These are phyloP conservation scores for Phytophthora hibernalis DNA, from an alignment of 352 stramenopile species.

Conservation along the genomic window DNA sequence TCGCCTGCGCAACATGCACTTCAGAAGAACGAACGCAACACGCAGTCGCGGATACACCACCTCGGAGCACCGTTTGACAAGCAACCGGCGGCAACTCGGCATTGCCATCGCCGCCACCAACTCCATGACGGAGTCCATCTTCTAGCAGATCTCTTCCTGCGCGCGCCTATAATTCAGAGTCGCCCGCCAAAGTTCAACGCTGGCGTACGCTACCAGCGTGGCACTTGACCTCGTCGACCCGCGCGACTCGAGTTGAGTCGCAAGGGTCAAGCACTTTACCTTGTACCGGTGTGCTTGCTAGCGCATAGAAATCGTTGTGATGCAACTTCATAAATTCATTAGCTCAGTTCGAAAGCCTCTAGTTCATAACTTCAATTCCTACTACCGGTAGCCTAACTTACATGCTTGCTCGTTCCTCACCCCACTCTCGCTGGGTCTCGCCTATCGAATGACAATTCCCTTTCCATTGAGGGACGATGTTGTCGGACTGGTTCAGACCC, in stretches of 20 bases:
- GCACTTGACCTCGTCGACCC: background rate
- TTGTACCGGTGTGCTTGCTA: background rate
- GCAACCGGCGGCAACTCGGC: background rate
- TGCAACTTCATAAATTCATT: constrained; percentile 28
- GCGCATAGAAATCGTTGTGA: no score
- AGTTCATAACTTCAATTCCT: constrained; percentile 36
- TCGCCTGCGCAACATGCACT: constrained; percentile 24
- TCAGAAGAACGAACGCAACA: constrained; percentile 8
- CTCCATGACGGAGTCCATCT: no score
- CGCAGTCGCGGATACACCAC: constrained; percentile 15
- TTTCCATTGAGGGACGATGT: constrained; percentile 12
- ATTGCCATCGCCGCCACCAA: background rate
- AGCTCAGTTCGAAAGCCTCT: constrained; percentile 5
- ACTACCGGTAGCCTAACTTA: constrained; percentile 18
- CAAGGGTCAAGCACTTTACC: no score
- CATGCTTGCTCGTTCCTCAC: constrained; percentile 2
- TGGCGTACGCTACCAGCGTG: constrained; percentile 1
- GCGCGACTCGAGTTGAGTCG: background rate
- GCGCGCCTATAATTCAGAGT: background rate
- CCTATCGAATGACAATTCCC: constrained; percentile 5
- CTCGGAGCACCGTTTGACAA: constrained; percentile 9
- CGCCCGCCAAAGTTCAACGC: constrained; percentile 1
- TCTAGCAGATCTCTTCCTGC: constrained; percentile 6
- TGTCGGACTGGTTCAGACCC: constrained; percentile 24
- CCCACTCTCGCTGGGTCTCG: background rate